Percentiles rank a stretch among this genome's conserved stretches.
These are phyloP conservation scores for Wickerhamiella australiensis DNA, from an alignment of 805 yeast genomes.

Conservation along the genomic window DNA sequence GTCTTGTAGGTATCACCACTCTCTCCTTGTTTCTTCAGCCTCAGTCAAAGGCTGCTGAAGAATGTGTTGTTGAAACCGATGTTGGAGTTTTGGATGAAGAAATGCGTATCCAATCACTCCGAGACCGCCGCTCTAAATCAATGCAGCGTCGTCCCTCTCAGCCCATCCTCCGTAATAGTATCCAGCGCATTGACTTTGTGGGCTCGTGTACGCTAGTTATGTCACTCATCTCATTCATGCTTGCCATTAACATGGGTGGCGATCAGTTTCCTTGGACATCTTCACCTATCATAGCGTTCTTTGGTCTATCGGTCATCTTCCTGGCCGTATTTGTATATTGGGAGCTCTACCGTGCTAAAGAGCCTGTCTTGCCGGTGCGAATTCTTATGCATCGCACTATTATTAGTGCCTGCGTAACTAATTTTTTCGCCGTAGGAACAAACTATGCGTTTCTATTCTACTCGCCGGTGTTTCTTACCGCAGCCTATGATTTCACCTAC, in stretches of 20 bases:
- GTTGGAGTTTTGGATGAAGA: constrained; percentile 10
- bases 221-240: constrained; percentile 46
- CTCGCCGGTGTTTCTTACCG: constrained; percentile 62
- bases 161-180: constrained; percentile 35
- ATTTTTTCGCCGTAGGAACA: constrained; percentile 61
- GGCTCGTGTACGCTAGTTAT: constrained; percentile 52
- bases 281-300: constrained; percentile 32
- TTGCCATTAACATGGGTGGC: constrained; percentile 58
- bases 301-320: constrained; percentile 28
- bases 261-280: constrained; percentile 36
- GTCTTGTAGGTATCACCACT: constrained; percentile 31
- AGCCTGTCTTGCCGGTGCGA: constrained; percentile 57
- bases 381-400: constrained; percentile 49
- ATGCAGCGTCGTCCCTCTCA: constrained; percentile 21
- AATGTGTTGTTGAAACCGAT: constrained; percentile 11
- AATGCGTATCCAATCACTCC: constrained; percentile 6
- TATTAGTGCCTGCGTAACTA: constrained; percentile 50
- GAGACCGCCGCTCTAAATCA: constrained; percentile 11
- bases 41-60: neutral
- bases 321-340: constrained; percentile 37
- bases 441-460: constrained; percentile 53
- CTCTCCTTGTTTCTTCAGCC: constrained; percentile 18
- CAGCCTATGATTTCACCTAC: constrained; percentile 54
- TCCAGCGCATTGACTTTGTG: constrained; percentile 52
- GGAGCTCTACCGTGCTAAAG: constrained; percentile 41